Evolutionary conservation across 306 rosid genomes (phyloP).

Genomic region (Vigna hirtella): DNA sequence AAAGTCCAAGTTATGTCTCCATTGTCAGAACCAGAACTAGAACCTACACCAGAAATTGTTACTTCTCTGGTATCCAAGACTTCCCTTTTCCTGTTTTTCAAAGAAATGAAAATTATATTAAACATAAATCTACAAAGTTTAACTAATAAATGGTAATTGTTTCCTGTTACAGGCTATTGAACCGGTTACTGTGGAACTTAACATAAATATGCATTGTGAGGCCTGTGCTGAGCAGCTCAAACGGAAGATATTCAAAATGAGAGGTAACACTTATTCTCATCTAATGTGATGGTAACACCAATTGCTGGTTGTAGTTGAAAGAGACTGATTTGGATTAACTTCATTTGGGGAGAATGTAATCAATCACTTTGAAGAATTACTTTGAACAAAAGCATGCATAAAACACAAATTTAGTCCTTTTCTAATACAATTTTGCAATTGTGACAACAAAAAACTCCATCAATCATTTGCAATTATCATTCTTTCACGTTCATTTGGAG

Average conservation of each 20-base stretch:
- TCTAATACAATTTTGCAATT: slow-evolving; percentile 19
- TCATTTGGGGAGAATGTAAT: background rate
- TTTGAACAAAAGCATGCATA: background rate
- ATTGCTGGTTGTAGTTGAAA: background rate
- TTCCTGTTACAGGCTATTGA: slow-evolving; percentile 65
- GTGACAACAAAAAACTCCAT: slow-evolving; percentile 15
- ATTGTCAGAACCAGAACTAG: slow-evolving; percentile 76
- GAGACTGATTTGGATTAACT: background rate
- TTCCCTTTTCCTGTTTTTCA: background rate
- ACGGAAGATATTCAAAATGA: slow-evolving; percentile 83
- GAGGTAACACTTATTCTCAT: slow-evolving; percentile 58
- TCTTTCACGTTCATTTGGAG: too few relatives aligned
- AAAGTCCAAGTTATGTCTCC: slow-evolving; percentile 73
- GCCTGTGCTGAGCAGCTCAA: slow-evolving; percentile 91
- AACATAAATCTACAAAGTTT: background rate
- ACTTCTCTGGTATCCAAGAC: slow-evolving; percentile 62
- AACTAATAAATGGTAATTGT: slow-evolving; percentile 21
- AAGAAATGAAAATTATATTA: background rate
- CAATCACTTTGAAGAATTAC: background rate
- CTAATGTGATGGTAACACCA: slow-evolving; percentile 3
- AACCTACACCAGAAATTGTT: slow-evolving; percentile 73
- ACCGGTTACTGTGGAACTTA: slow-evolving; percentile 74
- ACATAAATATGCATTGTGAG: slow-evolving; percentile 88
- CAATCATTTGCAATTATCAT: background rate
- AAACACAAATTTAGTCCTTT: slow-evolving; percentile 1